Conservation (phyloP, 441 rosid species). For the Raphanus hybrid region DNA sequence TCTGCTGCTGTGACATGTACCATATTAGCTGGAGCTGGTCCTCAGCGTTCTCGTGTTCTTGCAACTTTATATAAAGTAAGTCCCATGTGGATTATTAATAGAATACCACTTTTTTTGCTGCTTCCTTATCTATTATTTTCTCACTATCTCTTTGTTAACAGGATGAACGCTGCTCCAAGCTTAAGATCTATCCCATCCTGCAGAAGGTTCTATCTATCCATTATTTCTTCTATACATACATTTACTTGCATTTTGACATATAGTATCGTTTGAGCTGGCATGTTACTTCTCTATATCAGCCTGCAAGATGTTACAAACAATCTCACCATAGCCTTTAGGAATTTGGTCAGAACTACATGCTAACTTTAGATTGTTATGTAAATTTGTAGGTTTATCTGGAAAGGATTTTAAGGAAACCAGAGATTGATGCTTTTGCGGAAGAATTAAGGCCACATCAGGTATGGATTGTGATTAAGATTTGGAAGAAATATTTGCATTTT, state of each 20-base stretch:
- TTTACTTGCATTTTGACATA: constrained; percentile 8
- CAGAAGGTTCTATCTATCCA: constrained; percentile 68
- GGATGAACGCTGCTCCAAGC: constrained; percentile 97
- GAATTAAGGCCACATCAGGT: constrained; percentile 99
- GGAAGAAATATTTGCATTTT: constrained; percentile 12
- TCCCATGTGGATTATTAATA: neutral
- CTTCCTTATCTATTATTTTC: constrained; percentile 8
- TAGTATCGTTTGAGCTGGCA: constrained; percentile 15
- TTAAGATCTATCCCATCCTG: constrained; percentile 91
- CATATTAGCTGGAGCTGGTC: constrained; percentile 98
- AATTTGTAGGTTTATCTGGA: constrained; percentile 89
- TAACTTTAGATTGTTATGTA: constrained; percentile 13
- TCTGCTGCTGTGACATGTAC: constrained; percentile 99
- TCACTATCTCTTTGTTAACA: constrained; percentile 42
- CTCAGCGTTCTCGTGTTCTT: constrained; percentile 98
- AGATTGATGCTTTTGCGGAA: constrained; percentile 93
- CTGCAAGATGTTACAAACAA: neutral
- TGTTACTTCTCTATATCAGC: constrained; percentile 8
- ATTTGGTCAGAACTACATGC: constrained; percentile 17
- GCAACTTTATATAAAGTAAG: constrained; percentile 93
- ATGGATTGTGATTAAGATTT: constrained; percentile 18
- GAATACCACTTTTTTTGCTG: constrained; percentile 14
- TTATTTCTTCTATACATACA: constrained; percentile 16
- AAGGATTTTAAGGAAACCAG: constrained; percentile 93
- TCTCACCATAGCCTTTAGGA: constrained; percentile 22